These are phyloP conservation scores for Leucosporidium creatinivorum DNA, from an alignment of 768 basidiomycete species.

Conservation along the genomic window DNA sequence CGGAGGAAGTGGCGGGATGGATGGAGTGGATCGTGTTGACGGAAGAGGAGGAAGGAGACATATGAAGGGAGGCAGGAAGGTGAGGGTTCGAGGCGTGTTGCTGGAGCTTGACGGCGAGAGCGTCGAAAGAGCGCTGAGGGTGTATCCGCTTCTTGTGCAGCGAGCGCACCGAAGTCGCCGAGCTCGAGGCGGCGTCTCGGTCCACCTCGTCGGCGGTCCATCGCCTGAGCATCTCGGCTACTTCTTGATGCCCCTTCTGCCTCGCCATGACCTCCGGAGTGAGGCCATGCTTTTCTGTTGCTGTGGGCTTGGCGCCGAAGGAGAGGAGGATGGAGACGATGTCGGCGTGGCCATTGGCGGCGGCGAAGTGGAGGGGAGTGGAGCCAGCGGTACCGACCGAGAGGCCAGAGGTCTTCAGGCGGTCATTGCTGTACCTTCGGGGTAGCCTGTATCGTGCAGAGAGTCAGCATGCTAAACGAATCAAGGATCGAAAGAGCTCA, in stretches of 20 bases:
- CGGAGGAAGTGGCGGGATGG: slow-evolving; percentile 43
- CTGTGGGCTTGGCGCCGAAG: slow-evolving; percentile 72
- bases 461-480: neutral
- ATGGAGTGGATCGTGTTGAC: slow-evolving; percentile 30
- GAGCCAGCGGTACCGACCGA: slow-evolving; percentile 35
- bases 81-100: slow-evolving; percentile 39
- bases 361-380: slow-evolving; percentile 93
- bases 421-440: slow-evolving; percentile 44
- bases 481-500: slow-evolving; percentile 40
- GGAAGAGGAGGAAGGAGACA: slow-evolving; percentile 39
- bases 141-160: slow-evolving; percentile 46
- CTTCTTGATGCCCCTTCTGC: slow-evolving; percentile 69
- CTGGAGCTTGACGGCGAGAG: slow-evolving; percentile 51
- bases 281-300: slow-evolving; percentile 81
- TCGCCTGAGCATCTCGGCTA: slow-evolving; percentile 60
- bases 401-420: slow-evolving; percentile 37
- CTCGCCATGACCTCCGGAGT: slow-evolving; percentile 78
- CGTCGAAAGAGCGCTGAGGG: slow-evolving; percentile 73
- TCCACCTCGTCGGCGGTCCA: neutral
- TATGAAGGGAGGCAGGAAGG: slow-evolving; percentile 38
- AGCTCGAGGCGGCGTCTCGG: slow-evolving; percentile 1
- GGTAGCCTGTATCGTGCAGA: slow-evolving; percentile 39
- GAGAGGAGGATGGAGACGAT: slow-evolving; percentile 73
- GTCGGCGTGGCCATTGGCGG: slow-evolving; percentile 80
- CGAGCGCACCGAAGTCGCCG: neutral